These are phyloP conservation scores for Protomyces inundatus DNA, from an alignment of 1,139 yeast species.

Conservation along the genomic window DNA sequence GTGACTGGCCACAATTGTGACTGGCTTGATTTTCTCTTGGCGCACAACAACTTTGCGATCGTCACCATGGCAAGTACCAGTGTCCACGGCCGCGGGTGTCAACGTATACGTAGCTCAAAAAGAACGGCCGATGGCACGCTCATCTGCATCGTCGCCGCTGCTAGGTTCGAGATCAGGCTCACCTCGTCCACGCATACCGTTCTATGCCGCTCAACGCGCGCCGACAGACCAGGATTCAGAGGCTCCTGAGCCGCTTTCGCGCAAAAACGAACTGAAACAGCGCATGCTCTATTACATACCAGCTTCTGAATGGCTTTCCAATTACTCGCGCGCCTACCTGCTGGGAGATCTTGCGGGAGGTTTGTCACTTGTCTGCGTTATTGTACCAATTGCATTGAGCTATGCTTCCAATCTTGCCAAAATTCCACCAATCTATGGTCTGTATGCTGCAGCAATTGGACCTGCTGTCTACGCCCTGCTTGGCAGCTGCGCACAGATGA, in stretches of 20 bases:
- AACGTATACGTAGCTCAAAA: too few species aligned
- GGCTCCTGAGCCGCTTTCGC: slow-evolving; percentile 1
- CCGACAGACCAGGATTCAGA: slow-evolving; percentile 15
- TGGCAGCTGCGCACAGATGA: slow-evolving; percentile 94
- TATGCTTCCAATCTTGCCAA: slow-evolving; percentile 88
- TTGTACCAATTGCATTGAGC: slow-evolving; percentile 81
- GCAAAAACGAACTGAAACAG: not conserved
- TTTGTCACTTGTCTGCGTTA: slow-evolving; percentile 80
- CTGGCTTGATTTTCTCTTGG: too few species aligned
- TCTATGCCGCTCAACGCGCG: slow-evolving; percentile 21
- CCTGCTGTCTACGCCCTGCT: slow-evolving; percentile 76
- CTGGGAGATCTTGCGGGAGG: slow-evolving; percentile 79
- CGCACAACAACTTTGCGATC: too few species aligned
- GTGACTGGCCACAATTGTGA: too few species aligned
- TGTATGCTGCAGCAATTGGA: slow-evolving; percentile 73
- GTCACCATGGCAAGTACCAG: too few species aligned
- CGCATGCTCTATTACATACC: slow-evolving; percentile 20
- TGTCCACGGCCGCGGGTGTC: too few species aligned
- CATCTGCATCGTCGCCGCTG: not conserved
- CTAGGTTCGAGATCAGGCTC: not conserved
- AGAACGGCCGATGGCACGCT: not conserved
- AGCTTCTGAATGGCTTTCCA: slow-evolving; percentile 6
- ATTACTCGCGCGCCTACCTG: slow-evolving; percentile 15
- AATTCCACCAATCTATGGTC: slow-evolving; percentile 82
- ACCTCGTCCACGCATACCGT: slow-evolving; percentile 7